Evolutionary conservation across 306 rosid genomes (phyloP).

Genomic region (Castanopsis chinensis): DNA sequence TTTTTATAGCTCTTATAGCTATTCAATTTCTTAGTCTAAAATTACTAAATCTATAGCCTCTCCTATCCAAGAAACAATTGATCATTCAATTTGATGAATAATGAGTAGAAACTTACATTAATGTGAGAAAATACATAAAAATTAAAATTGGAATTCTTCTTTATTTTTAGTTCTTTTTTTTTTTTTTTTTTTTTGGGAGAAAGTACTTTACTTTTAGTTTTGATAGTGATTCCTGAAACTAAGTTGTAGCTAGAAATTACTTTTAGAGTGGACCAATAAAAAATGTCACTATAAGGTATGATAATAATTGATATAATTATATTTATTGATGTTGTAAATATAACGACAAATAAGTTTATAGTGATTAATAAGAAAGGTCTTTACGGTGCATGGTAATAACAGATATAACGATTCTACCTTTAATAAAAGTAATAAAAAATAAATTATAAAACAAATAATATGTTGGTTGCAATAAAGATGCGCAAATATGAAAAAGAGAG

Average conservation of each 20-base stretch:
- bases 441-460: too few relatives aligned
- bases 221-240: slow-evolving; percentile 5
- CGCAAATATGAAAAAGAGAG: too few relatives aligned
- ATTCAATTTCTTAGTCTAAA: background rate
- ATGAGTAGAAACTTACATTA: slow-evolving; percentile 2
- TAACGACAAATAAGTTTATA: background rate
- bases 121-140: background rate
- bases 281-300: background rate
- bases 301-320: background rate
- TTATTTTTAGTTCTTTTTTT: slow-evolving; percentile 22
- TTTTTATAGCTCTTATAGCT: background rate
- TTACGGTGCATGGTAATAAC: background rate
- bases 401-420: background rate
- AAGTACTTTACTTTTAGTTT: slow-evolving; percentile 13
- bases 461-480: too few relatives aligned
- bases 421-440: too few relatives aligned
- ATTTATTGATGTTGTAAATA: background rate
- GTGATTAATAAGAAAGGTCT: background rate
- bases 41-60: background rate
- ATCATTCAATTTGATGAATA: slow-evolving; percentile 29
- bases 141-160: background rate
- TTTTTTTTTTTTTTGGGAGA: too few relatives aligned
- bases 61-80: slow-evolving; percentile 1
- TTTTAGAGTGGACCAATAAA: background rate
- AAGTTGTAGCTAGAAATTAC: background rate